These are phyloP conservation scores for Pythium periplocum DNA, from an alignment of 352 stramenopile genomes.

Conservation along the genomic window DNA sequence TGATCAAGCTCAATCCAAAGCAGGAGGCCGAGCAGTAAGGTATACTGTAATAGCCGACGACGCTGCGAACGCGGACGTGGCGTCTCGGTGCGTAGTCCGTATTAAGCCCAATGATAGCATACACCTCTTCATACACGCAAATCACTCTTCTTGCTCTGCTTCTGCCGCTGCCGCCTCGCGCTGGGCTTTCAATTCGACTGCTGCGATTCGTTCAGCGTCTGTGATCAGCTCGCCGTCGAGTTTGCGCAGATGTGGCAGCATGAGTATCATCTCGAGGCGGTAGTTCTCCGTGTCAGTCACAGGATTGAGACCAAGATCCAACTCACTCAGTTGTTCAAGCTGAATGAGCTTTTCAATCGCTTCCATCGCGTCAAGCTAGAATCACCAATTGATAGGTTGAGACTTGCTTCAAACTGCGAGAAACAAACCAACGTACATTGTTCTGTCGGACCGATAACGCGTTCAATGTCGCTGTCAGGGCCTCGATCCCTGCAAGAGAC, in stretches of 20 bases:
- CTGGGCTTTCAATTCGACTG: slow-evolving; percentile 42
- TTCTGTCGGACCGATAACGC: slow-evolving; percentile 55
- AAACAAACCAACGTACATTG: slow-evolving; percentile 29
- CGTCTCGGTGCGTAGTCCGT: too few species aligned
- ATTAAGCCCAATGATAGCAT: too few species aligned
- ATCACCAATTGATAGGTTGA: too few species aligned
- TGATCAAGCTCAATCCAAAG: slow-evolving; percentile 95
- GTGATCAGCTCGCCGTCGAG: slow-evolving; percentile 51
- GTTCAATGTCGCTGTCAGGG: slow-evolving; percentile 25
- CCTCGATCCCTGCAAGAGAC: slow-evolving; percentile 47
- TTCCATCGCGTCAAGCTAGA: slow-evolving; percentile 48
- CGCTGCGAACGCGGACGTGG: too few species aligned
- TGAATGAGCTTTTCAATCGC: slow-evolving; percentile 36
- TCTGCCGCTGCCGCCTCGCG: slow-evolving; percentile 20
- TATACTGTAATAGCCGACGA: too few species aligned
- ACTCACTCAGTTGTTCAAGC: slow-evolving; percentile 31
- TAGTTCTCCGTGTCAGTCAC: slow-evolving; percentile 56
- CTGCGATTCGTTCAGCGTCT: slow-evolving; percentile 56
- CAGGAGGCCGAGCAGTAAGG: slow-evolving; percentile 73
- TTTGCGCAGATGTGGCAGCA: slow-evolving; percentile 45
- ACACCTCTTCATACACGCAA: slow-evolving; percentile 1
- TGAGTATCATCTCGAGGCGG: slow-evolving; percentile 41
- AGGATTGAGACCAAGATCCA: slow-evolving; percentile 50
- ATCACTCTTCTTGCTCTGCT: slow-evolving; percentile 16
- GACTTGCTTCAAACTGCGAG: neutral